Evolutionary conservation across 1,284 basidiomycete genomes (phyloP).

Genomic region (Heliocybe sulcata): DNA sequence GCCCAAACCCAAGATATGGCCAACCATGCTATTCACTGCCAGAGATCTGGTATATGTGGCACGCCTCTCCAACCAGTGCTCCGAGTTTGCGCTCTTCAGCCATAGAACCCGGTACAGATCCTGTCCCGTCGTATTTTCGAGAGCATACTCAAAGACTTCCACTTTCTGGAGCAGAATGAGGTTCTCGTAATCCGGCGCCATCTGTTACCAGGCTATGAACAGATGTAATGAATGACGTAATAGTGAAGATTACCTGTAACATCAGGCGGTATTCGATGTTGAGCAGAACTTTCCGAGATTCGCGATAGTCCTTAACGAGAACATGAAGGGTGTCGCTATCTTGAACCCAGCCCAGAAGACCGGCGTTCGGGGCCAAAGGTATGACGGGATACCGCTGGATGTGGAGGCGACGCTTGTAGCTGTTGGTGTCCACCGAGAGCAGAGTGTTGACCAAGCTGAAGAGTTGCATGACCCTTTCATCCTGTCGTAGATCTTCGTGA

Average conservation of each 20-base stretch:
- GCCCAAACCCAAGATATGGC: constrained; percentile 96
- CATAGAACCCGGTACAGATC: constrained; percentile 98
- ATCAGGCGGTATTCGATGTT: constrained; percentile 99
- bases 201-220: constrained; percentile 39
- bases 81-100: constrained; percentile 93
- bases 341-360: constrained; percentile 92
- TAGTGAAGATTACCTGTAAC: constrained; percentile 65
- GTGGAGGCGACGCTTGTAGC: constrained; percentile 94
- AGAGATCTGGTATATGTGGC: constrained; percentile 96
- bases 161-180: constrained; percentile 95
- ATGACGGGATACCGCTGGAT: constrained; percentile 94
- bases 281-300: constrained; percentile 91
- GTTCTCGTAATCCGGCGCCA: constrained; percentile 99
- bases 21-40: constrained; percentile 95
- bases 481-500: constrained; percentile 98
- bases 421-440: constrained; percentile 87
- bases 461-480: constrained; percentile 99
- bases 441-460: constrained; percentile 97
- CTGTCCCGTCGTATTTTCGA: constrained; percentile 98
- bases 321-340: constrained; percentile 99
- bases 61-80: constrained; percentile 96
- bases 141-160: constrained; percentile 98
- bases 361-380: constrained; percentile 94
- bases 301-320: constrained; percentile 92
- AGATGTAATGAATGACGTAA: not conserved